Evolutionary conservation across 371 early-diverging fungal species (phyloP), one percentile per base, ranked within the genome.

Genomic region (Mortierella sp.): DNA sequence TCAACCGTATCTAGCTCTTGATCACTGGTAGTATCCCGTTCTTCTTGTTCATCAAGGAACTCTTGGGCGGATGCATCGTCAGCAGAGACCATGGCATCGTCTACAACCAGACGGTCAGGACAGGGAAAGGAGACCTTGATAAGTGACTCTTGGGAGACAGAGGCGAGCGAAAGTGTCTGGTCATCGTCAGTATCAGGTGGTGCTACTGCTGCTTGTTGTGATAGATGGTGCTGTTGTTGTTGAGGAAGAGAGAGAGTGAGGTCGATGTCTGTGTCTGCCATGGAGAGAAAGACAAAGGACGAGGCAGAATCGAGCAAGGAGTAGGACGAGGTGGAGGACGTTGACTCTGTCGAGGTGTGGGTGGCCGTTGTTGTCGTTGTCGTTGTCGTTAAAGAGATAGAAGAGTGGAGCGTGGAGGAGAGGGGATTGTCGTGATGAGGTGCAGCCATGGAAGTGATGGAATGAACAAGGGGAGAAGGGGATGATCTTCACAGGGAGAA

Each of bases 281-380:
- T 67, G 10, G 67, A 37, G 37, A 67, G 67, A 21, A 67, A 40
- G 40, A 67, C 67, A 40, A 67, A 67, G 24, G 67, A 67, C 34
- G 67, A 67, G 40, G 67, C 67, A 67, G 67, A 67, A 24, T 67
- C 67, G 24, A 67, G 37, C 67, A 67, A 11, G 37, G 67, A 67
- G 43, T 37, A 67, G 3, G 67, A 67, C 0, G 67, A 67, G 24
- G 43, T 67, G 10, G 67, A 67, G 43, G 67, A 67, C 24, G 67
- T 67, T 40, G 67, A 67, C 34, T 37, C 40, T 40, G 43, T 67
- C 21, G 67, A 40, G 3, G 67, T 67, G 24, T 67, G 67, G 24
- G 67, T 24, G 10, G 40, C 6, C 0, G 40, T 34, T 19, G 21
- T 16, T 67, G 21, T 34, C 21, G 54, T 51, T 51, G 51, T 21